Evolutionary conservation across 208 protist species (phyloP), one percentile per base, ranked within the genome.

Genomic region (Leishmania arabica): DNA sequence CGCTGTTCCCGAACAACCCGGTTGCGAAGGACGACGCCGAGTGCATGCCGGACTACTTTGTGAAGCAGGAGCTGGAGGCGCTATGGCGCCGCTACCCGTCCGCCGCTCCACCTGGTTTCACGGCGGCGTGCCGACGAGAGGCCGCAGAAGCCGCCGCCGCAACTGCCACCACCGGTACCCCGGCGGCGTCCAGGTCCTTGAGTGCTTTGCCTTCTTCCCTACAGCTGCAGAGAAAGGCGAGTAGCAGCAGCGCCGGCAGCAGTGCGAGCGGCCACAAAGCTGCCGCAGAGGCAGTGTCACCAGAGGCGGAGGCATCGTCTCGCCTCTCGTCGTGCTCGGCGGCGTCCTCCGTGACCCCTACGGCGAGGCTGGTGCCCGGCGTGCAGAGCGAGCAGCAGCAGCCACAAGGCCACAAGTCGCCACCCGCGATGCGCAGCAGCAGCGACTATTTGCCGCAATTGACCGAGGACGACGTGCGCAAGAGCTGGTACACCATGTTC

Each of bases 1-100:
- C 89, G n/a, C 75, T 96, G 47, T 96, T 96, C 64, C 88, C 89
- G 0, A 89, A 92, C 84, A 90, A 92, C 83, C 85, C 85, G 31
- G 71, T 77, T 40, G 88, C 84, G 56, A 82, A 69, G 74, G 84
- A 87, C 42, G 88, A 91, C 74, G 83, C 81, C 37, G 88, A 89
- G 82, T 89, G 89, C 75, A 83, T 86, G 82, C 82, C 85, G 40
- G 81, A 89, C 70, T 88, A 86, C 81, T 91, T 87, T 40, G 73
- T 74, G 56, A 68, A 75, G 42, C 49, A 74, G n/a, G 80, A 89
- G 72, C 83, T 91, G 53, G 73, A 68, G 80, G 53, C 74, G 45
- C 73, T 93, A 19, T 85, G 83, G 79, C 76, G 66, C 11, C 86
- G 80, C 2, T 85, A 87, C 71, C 84, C 84, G 47, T 76, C 82